Base-by-base conservation (phyloP, 2,329 filamentous ascomycete species). In the Blastomyces percursus region DNA sequence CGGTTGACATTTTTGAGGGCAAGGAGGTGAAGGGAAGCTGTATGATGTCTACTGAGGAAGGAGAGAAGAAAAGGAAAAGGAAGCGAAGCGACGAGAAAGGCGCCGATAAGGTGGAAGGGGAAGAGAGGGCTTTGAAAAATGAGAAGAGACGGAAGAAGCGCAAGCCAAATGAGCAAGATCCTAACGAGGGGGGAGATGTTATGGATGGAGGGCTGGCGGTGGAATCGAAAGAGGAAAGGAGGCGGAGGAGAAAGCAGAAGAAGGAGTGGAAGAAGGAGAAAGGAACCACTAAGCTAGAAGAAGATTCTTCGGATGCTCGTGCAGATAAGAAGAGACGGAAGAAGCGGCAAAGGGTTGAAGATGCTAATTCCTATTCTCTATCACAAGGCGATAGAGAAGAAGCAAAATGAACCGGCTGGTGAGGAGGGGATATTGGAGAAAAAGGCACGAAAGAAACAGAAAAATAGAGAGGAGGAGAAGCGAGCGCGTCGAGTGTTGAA, bases 11-110 rank as follows among this genome's bases (percentile, higher is more conserved):
- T 42, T 64, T 66, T 57, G 68, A 68, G 35, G 65, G 51, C 54
- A 68, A 62, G 63, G 73, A 72, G 61, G 75, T 70, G 69, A 79
- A 74, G 73, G 59, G 74, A 65, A 67, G 75, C 68, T 66, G 65
- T 64, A 64, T 65, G 66, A 63, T 71, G 69, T 62, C 32, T 24
- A n/a, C 35, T 42, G 35, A 30, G 64, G 67, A 68, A 62, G 66
- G 64, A 24, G 64, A 62, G 27, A 70, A 70, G 57, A 70, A 70
- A 62, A 70, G 69, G 63, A 64, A 57, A 42, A 51, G 59, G 63
- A 65, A 70, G 62, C 69, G 7, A 27, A 7, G 32, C 19, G 46
- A 64, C 44, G 60, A 51, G 58, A 27, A 48, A 51, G 46, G 61
- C 32, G 55, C 24, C 8, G 24, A 62, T 56, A 48, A 14, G 21